Evolutionary conservation across 306 rosid genomes (phyloP).

Genomic region (Adenanthera pavonina): DNA sequence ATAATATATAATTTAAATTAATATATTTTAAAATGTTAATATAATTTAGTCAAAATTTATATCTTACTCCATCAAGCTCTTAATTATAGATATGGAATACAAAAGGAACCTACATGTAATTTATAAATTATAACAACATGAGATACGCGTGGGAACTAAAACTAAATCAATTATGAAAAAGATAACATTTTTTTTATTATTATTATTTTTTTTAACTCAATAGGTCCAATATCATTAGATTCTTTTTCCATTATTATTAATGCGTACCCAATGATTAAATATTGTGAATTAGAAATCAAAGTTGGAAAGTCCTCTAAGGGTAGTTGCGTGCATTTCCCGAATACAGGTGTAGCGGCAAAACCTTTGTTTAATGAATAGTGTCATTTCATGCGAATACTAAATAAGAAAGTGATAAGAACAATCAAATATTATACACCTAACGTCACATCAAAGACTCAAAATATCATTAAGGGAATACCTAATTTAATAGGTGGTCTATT

Average conservation of each 20-base stretch:
- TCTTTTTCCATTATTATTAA: background rate
- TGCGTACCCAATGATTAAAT: background rate
- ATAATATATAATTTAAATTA: no score
- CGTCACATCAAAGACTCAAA: constrained; percentile 18
- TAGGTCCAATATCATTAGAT: background rate
- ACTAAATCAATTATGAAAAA: no score
- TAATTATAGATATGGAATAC: no score
- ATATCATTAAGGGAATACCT: background rate
- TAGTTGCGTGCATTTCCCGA: constrained; percentile 10
- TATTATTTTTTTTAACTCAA: background rate
- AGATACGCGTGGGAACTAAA: no score
- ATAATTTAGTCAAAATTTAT: no score
- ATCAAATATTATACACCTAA: background rate
- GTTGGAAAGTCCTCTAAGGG: background rate
- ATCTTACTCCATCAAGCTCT: no score
- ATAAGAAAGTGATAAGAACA: constrained; percentile 5
- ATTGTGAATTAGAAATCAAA: background rate
- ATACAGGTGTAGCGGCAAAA: no score
- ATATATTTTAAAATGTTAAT: no score
- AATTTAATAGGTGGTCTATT: background rate
- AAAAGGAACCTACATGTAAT: no score
- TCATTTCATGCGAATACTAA: background rate
- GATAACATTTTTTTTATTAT: background rate
- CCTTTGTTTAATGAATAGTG: background rate
- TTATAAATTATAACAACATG: no score